Evolutionary conservation across 179 eudicot species (phyloP), one percentile per base, ranked within the genome.

Genomic region (Carnegiea gigantea): DNA sequence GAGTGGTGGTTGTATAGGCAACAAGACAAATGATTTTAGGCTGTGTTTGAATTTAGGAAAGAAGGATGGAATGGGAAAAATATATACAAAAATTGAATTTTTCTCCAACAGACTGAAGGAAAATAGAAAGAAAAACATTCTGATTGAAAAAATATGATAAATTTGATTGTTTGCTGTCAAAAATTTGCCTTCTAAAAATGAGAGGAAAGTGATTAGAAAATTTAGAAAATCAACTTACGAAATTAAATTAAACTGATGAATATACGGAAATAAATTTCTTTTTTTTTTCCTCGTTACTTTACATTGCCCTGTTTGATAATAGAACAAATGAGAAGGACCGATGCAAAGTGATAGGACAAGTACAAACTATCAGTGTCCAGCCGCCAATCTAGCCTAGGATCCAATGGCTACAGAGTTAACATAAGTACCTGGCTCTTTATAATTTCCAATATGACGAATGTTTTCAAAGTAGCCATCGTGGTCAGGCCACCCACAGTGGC

Each of bases 401-500:
- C 95, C 98, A 9, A 92, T 72, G 0, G 98, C 98, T 28, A 89
- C 23, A 36, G 98, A 89, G 85, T 95, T 95, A 20, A 88, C 86
- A 79, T 95, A 95, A 6, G 97, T 92, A 30, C 90, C 85, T 3
- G 98, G 98, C 86, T 95, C 98, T 91, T 88, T 82, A 53, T 70
- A 72, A 90, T 77, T 14, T 85, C 92, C 51, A 77, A 80, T 75
- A 12, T 78, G 33, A 15, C 97, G 95, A 0, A 51, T 78, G 73
- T 95, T 98, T 14, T 85, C 76, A 49, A 95, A 95, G 28, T 91
- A 80, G 65, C 93, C 98, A 9, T 87, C 79, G n/a, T 75, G 68
- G 80, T 95, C 95, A 0, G 98, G 8, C 98, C 98, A 1, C 98
- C 98, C 0, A 95, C 91, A 6, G 93, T 90, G 78, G 98, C 98